Percentiles rank a stretch among this genome's conserved stretches.
These are phyloP conservation scores for Saccharomyces hybrid DNA, from an alignment of 1,139 yeast species.

Conservation along the genomic window DNA sequence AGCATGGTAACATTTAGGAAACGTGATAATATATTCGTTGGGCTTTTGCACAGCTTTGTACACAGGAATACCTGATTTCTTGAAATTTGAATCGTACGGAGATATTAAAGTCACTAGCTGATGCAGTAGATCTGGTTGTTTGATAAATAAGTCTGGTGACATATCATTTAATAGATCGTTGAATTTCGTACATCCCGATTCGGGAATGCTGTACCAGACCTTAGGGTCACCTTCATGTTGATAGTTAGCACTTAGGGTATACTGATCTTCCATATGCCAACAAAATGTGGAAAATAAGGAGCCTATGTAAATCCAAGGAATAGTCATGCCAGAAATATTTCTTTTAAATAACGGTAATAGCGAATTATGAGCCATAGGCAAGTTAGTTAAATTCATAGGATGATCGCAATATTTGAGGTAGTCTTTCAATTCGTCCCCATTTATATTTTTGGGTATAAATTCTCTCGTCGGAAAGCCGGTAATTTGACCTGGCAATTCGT, in stretches of 20 bases:
- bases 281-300: conserved; percentile 69
- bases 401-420: conserved; percentile 41
- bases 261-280: conserved; percentile 83
- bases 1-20: conserved; percentile 72
- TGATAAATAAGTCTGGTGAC: conserved; percentile 77
- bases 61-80: conserved; percentile 48
- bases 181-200: conserved; percentile 44
- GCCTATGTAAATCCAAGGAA: conserved; percentile 76
- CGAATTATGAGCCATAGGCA: conserved; percentile 62
- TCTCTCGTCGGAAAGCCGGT: conserved; percentile 53
- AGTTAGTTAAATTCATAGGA: conserved; percentile 58
- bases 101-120: conserved; percentile 77
- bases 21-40: conserved; percentile 68
- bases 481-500: conserved; percentile 49
- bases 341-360: conserved; percentile 51
- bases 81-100: conserved; percentile 43
- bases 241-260: conserved; percentile 68
- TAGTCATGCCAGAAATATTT: conserved; percentile 71
- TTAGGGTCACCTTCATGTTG: conserved; percentile 70
- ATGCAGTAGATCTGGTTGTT: conserved; percentile 83
- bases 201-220: conserved; percentile 74
- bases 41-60: conserved; percentile 74
- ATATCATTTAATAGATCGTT: conserved; percentile 45
- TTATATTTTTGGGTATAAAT: conserved; percentile 22
- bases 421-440: conserved; percentile 29